Percentiles rank a stretch among this genome's conserved stretches.
Conservation (phyloP, 345 rosid species). For the Citrus hindsii region DNA sequence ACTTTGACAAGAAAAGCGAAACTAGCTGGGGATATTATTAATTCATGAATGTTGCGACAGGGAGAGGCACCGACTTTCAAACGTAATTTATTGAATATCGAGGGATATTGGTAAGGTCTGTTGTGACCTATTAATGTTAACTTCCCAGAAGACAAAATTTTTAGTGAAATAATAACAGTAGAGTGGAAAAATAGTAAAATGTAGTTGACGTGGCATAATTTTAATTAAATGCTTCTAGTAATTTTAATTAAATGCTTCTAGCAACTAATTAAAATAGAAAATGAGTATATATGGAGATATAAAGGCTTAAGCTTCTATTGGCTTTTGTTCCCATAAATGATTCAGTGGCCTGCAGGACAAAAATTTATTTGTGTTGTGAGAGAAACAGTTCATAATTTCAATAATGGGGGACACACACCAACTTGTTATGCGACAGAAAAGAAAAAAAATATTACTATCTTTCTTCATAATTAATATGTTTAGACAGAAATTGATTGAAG, state of each 20-base stretch:
- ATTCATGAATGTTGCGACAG: not conserved
- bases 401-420: not conserved
- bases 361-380: not conserved
- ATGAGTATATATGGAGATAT: not conserved
- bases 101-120: not conserved
- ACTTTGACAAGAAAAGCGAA: too few relatives aligned
- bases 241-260: not conserved
- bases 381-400: not conserved
- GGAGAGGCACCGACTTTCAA: not conserved
- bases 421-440: not conserved
- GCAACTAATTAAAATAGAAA: not conserved
- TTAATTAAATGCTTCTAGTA: too few relatives aligned
- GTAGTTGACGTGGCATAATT: not conserved
- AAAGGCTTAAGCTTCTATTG: not conserved
- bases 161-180: not conserved
- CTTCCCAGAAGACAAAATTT: not conserved
- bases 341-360: not conserved
- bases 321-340: conserved; percentile 8
- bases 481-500: not conserved
- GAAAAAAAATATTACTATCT: not conserved
- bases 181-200: not conserved
- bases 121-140: not conserved
- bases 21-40: too few relatives aligned
- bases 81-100: not conserved
- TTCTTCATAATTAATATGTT: not conserved